Percentiles rank a stretch among this genome's conserved stretches.
Evolutionary conservation across 129 eudicot genomes (phyloP).

Genomic region (Arctium lappa): DNA sequence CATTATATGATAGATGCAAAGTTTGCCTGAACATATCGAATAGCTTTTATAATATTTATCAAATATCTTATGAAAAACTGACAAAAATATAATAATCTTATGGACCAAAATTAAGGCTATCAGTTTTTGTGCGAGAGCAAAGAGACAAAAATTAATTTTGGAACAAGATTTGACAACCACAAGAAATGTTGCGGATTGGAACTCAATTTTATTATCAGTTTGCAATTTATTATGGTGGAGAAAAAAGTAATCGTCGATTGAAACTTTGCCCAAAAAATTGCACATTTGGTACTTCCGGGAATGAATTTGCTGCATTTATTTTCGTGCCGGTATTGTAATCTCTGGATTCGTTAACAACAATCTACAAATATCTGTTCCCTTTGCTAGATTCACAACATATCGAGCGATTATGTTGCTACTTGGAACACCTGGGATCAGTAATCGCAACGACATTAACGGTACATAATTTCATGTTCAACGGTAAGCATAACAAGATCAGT

Average conservation of each 20-base stretch:
- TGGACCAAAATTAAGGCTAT: neutral
- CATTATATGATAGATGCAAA: neutral
- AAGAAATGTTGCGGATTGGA: neutral
- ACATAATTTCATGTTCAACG: neutral
- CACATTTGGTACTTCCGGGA: neutral
- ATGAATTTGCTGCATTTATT: neutral
- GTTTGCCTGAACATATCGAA: neutral
- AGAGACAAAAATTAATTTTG: constrained; percentile 2
- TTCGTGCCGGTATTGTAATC: neutral
- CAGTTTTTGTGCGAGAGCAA: neutral
- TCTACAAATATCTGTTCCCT: neutral
- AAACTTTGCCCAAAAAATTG: neutral
- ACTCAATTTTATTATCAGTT: neutral
- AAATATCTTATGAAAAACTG: neutral
- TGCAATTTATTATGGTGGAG: neutral
- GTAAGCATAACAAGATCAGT: neutral
- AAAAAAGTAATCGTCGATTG: neutral
- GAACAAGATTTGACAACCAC: neutral
- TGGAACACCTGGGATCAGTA: neutral
- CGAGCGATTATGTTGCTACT: neutral
- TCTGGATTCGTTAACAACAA: neutral
- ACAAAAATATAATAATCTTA: neutral
- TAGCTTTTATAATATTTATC: neutral
- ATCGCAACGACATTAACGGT: constrained; percentile 2
- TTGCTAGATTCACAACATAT: neutral